Conservation (phyloP, 371 early-diverging fungal genomes). For the Mucor irregularis region DNA sequence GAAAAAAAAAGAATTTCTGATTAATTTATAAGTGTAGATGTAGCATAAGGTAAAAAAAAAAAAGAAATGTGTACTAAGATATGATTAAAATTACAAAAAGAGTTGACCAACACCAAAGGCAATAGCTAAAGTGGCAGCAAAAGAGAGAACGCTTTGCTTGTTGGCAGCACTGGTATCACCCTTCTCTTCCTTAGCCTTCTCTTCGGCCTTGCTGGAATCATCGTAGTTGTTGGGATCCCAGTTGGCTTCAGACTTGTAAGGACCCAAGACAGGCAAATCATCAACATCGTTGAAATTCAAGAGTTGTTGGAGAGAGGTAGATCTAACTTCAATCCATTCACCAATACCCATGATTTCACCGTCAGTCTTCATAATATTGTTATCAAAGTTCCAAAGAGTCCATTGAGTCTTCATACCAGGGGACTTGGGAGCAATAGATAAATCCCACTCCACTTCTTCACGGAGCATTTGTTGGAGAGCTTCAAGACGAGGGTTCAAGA, state of each 20-base stretch:
- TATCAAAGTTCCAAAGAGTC: slow-evolving; percentile 46
- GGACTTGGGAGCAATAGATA: slow-evolving; percentile 30
- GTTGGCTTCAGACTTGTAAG: slow-evolving; percentile 15
- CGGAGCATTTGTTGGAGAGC: slow-evolving; percentile 38
- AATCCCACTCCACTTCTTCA: slow-evolving; percentile 51
- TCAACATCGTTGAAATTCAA: slow-evolving; percentile 36
- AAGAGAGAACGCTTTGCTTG: background rate
- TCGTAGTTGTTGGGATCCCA: slow-evolving; percentile 22
- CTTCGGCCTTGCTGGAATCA: background rate
- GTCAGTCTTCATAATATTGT: slow-evolving; percentile 33
- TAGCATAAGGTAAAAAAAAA: background rate
- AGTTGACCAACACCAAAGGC: background rate
- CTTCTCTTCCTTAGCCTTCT: slow-evolving; percentile 7
- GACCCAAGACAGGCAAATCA: slow-evolving; percentile 31
- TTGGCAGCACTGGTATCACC: background rate
- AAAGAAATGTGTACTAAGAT: background rate
- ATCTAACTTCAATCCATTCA: slow-evolving; percentile 30
- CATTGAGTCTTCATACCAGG: slow-evolving; percentile 36
- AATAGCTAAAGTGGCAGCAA: background rate
- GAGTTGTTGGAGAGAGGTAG: slow-evolving; percentile 26
- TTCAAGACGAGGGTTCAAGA: slow-evolving; percentile 42
- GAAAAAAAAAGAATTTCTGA: too few species aligned
- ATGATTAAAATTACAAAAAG: background rate
- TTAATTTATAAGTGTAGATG: too few species aligned
- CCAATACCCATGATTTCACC: slow-evolving; percentile 28